A percentile compares a stretch with the other conserved stretches of the same genome.
phyloP scores from a whole-genome alignment of 208 protist species.

The Leishmania amazonensis region DNA sequence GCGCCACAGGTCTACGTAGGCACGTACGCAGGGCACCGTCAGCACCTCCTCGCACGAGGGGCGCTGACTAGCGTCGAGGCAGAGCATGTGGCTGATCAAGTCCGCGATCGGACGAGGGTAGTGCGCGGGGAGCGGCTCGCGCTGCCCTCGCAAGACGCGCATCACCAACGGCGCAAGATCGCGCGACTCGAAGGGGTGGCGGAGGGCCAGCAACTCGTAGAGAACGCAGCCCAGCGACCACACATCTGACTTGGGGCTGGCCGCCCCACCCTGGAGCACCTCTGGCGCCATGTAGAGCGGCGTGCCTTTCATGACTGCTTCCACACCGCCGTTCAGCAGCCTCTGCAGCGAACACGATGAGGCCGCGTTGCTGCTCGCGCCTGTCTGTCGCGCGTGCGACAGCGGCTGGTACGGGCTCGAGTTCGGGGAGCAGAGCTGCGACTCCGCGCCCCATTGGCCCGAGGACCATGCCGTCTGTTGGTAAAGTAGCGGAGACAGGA shows the following conservation, averaged over 20 bases:
- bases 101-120: constrained; percentile 57
- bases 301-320: constrained; percentile 90
- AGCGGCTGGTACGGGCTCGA: constrained; percentile 5
- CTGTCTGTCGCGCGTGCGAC: not conserved
- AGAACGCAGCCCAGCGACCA: constrained; percentile 94
- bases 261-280: constrained; percentile 75
- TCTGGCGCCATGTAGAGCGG: constrained; percentile 96
- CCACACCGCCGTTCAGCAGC: not conserved
- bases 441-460: not conserved
- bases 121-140: constrained; percentile 68
- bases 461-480: constrained; percentile 5
- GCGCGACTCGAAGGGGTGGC: constrained; percentile 84
- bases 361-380: constrained; percentile 5
- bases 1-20: constrained; percentile 48
- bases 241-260: constrained; percentile 79
- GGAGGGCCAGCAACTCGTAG: constrained; percentile 86
- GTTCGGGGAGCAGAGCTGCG: not conserved
- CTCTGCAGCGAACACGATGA: not conserved
- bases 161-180: constrained; percentile 78
- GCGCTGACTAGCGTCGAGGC: constrained; percentile 47
- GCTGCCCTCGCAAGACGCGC: constrained; percentile 72
- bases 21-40: constrained; percentile 44
- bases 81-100: constrained; percentile 68
- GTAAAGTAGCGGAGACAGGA: not conserved
- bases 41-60: constrained; percentile 78